Conservation (phyloP, 176 grass and related monocot species). For the Musa schizocarpa region DNA sequence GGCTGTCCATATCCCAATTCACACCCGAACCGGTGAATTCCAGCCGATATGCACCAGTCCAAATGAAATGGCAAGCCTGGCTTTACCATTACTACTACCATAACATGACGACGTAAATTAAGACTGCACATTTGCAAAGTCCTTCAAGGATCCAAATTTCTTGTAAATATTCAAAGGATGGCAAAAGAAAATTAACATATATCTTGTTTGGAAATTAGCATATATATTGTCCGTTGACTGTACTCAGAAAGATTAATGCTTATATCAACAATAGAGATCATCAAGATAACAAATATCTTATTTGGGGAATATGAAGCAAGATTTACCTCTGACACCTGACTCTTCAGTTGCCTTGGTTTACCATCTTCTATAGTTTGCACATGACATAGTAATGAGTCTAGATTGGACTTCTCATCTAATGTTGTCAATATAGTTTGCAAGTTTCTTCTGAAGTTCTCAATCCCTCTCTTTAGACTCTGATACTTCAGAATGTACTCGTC, state of each 20-base stretch:
- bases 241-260: not conserved
- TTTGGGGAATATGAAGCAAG: not conserved
- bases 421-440: conserved; percentile 29
- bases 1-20: no score
- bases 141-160: not conserved
- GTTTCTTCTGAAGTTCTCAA: conserved; percentile 53
- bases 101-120: no score
- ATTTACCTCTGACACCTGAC: conserved; percentile 27
- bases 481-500: conserved; percentile 51
- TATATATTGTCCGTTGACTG: no score
- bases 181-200: not conserved
- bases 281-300: not conserved
- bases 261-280: not conserved
- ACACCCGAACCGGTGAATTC: no score
- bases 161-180: not conserved
- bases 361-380: not conserved
- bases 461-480: conserved; percentile 56
- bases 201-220: not conserved
- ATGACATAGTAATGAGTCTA: conserved; percentile 11
- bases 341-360: conserved; percentile 12
- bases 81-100: no score
- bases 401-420: conserved; percentile 41
- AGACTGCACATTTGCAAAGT: not conserved
- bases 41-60: no score
- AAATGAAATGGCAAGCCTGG: no score